Evolutionary conservation across 2,329 filamentous ascomycete genomes (phyloP).

Genomic region (Scortechinia acanthostroma): DNA sequence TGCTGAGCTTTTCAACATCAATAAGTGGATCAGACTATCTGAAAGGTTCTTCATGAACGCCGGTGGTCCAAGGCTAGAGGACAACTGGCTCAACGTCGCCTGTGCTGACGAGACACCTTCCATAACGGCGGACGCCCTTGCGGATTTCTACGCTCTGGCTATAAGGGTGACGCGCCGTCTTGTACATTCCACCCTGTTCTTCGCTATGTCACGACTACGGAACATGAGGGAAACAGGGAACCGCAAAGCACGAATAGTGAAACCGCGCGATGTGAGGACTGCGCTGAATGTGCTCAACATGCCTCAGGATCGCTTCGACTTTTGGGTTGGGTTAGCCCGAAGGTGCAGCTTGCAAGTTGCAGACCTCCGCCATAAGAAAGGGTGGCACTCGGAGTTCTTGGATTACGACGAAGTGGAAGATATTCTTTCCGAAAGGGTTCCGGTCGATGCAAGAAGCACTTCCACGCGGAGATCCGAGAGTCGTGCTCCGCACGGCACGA

Average conservation of each 20-base stretch:
- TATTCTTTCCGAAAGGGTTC: constrained; percentile 8
- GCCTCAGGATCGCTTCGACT: constrained; percentile 29
- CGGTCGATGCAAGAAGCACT: constrained; percentile 4
- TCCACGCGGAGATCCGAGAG: constrained; percentile 7
- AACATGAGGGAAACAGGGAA: constrained; percentile 10
- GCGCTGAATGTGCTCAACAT: constrained; percentile 46
- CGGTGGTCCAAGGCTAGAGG: constrained; percentile 24
- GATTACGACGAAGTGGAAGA: constrained; percentile 22
- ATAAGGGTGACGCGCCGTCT: constrained; percentile 48
- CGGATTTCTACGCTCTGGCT: constrained; percentile 47
- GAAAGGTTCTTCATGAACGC: constrained; percentile 47
- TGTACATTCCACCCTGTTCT: constrained; percentile 46
- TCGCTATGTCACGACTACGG: constrained; percentile 46
- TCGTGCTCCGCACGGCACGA: constrained; percentile 10
- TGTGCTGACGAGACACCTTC: constrained; percentile 36
- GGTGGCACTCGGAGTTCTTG: constrained; percentile 10
- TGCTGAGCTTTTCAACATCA: constrained; percentile 33
- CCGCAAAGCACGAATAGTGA: constrained; percentile 5
- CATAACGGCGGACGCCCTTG: constrained; percentile 49
- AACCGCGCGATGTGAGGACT: constrained; percentile 36
- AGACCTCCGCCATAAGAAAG: constrained; percentile 20
- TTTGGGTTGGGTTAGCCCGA: constrained; percentile 41
- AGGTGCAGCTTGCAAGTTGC: constrained; percentile 42
- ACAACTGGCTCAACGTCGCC: constrained; percentile 40
- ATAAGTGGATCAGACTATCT: constrained; percentile 39